These are phyloP conservation scores for Penicillium ochrochloron DNA, from an alignment of 495 filamentous ascomycete species.

Conservation along the genomic window DNA sequence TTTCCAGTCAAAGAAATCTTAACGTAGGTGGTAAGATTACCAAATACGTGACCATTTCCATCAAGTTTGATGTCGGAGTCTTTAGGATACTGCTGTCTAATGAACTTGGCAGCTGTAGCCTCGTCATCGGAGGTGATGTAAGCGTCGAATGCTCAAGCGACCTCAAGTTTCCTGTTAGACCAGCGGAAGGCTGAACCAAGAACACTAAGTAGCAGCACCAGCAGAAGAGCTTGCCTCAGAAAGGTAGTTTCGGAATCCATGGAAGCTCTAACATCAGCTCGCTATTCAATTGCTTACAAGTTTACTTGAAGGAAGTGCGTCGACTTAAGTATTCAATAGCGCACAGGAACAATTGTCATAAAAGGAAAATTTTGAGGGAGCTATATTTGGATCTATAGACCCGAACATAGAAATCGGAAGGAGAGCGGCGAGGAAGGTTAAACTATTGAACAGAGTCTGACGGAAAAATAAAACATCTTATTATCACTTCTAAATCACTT, in stretches of 20 bases:
- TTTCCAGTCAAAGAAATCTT: not conserved
- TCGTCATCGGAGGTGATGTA: not conserved
- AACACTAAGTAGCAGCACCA: not conserved
- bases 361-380: not conserved
- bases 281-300: not conserved
- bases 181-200: not conserved
- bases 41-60: conserved; percentile 32
- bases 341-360: not conserved
- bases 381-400: not conserved
- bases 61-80: conserved; percentile 22
- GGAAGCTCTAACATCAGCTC: not conserved
- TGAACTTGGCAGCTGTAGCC: conserved; percentile 8
- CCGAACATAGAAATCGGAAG: not conserved
- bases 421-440: not conserved
- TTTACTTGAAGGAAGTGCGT: not conserved
- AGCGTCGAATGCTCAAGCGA: not conserved
- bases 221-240: not conserved
- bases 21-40: conserved; percentile 21
- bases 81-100: conserved; percentile 23
- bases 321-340: not conserved
- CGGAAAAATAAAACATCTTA: too few species aligned
- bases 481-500: too few species aligned
- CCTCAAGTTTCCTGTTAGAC: not conserved
- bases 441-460: not conserved
- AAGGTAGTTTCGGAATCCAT: not conserved